Percentiles rank a stretch among this genome's conserved stretches.
Evolutionary conservation across 176 grass and related monocot genomes (phyloP).

Genomic region (Aegilops longissima): DNA sequence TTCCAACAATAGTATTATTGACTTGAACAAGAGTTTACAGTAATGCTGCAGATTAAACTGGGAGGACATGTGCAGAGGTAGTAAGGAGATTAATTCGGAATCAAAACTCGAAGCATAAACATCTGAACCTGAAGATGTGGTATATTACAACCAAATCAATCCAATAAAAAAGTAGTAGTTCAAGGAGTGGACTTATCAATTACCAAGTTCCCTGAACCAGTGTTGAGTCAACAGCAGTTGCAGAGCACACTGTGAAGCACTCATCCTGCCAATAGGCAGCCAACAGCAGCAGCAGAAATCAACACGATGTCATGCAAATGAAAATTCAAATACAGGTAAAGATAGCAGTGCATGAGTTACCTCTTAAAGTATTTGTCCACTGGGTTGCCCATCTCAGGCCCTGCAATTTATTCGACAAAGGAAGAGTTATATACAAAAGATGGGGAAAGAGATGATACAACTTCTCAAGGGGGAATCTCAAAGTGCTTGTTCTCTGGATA

Average conservation of each 20-base stretch:
- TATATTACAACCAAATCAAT: background rate
- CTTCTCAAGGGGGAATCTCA: background rate
- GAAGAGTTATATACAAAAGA: background rate
- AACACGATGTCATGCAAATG: background rate
- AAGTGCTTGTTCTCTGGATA: background rate
- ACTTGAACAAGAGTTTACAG: background rate
- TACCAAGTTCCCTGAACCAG: slow-evolving; percentile 1
- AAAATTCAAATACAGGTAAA: background rate
- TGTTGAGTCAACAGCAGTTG: background rate
- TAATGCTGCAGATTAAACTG: background rate
- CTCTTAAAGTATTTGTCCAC: slow-evolving; percentile 6
- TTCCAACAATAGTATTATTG: background rate
- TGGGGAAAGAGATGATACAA: background rate
- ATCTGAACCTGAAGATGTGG: too few species aligned
- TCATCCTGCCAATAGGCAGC: background rate
- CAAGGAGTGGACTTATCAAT: background rate
- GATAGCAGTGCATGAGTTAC: background rate
- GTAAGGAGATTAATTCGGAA: too few species aligned
- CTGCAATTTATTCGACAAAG: background rate
- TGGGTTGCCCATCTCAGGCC: background rate
- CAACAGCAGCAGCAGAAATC: background rate
- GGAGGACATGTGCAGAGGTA: background rate
- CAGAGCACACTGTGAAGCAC: slow-evolving; percentile 1
- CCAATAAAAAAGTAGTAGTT: background rate
- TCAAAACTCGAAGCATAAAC: too few species aligned